These are phyloP conservation scores for Calonectria hongkongensis DNA, from an alignment of 2,329 filamentous ascomycete genomes.

Conservation along the genomic window DNA sequence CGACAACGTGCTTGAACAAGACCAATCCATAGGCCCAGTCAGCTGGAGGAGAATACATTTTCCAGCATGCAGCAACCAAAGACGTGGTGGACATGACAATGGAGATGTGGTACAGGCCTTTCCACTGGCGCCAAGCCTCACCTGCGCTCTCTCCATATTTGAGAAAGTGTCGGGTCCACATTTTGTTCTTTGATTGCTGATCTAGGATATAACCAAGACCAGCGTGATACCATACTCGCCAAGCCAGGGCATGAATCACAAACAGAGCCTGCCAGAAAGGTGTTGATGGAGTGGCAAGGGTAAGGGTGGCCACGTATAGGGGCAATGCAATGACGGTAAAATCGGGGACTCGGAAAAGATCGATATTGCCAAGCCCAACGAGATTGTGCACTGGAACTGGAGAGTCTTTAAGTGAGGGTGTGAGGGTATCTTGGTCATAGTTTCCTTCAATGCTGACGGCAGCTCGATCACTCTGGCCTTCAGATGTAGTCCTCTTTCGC, in stretches of 20 bases:
- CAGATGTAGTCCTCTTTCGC: conserved; percentile 71
- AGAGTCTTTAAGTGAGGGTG: conserved; percentile 57
- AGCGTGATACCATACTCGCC: conserved; percentile 94
- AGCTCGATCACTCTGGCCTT: conserved; percentile 56
- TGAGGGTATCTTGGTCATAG: conserved; percentile 52
- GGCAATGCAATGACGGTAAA: conserved; percentile 85
- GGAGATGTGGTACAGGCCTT: conserved; percentile 94
- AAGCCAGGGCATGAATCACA: conserved; percentile 84
- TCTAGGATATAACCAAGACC: conserved; percentile 91
- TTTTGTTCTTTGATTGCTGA: conserved; percentile 90
- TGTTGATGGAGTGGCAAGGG: conserved; percentile 86
- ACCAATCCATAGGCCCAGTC: conserved; percentile 93
- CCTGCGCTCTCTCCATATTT: conserved; percentile 94
- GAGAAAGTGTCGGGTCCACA: conserved; percentile 97
- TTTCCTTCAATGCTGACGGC: conserved; percentile 50
- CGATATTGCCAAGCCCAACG: conserved; percentile 87
- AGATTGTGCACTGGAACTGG: conserved; percentile 87
- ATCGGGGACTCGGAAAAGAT: conserved; percentile 92
- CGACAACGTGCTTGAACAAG: conserved; percentile 90
- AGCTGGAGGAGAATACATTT: conserved; percentile 91
- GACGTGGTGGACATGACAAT: conserved; percentile 92
- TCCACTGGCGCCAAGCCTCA: conserved; percentile 99
- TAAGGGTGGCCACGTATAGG: conserved; percentile 83
- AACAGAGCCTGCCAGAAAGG: conserved; percentile 85
- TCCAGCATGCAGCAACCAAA: conserved; percentile 94